phyloP scores from a whole-genome alignment of 1,139 yeast species.

The Kodamaea ohmeri region DNA sequence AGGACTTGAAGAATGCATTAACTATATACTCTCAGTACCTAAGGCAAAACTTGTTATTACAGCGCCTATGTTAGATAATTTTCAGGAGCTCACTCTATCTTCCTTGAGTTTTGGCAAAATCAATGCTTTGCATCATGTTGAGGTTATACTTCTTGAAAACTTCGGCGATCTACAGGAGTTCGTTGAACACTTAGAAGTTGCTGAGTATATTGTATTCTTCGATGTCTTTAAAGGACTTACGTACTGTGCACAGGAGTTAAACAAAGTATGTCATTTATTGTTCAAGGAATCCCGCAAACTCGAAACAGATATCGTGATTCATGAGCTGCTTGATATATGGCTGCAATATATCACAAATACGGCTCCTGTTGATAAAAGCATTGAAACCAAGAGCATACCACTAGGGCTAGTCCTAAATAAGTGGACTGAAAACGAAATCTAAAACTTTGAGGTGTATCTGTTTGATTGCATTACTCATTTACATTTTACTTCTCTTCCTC shows the following conservation, averaged over 20 bases:
- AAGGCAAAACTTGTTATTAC: conserved; percentile 6
- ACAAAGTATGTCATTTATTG: conserved; percentile 3
- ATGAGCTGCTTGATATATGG: neutral
- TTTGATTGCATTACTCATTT: conserved; percentile 4
- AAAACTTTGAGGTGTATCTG: neutral
- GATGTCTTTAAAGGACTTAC: neutral
- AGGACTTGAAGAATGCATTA: conserved; percentile 1
- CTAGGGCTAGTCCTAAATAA: conserved; percentile 5
- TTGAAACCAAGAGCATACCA: neutral
- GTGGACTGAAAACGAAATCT: conserved; percentile 5
- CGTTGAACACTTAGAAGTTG: neutral
- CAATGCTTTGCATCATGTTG: conserved; percentile 6
- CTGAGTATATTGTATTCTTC: conserved; percentile 4
- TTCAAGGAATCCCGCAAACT: neutral
- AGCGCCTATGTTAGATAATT: neutral
- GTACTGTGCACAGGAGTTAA: conserved; percentile 4
- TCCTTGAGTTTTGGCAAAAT: conserved; percentile 15
- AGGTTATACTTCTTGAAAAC: conserved; percentile 4
- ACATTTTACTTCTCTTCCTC: conserved; percentile 22
- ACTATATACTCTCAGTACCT: neutral
- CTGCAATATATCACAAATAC: neutral
- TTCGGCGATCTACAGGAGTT: conserved; percentile 5
- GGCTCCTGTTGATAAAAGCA: neutral
- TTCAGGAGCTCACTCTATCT: conserved; percentile 2
- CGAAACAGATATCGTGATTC: neutral